Conservation (phyloP, 176 grass and related monocot genomes). For the Lolium rigidum region DNA sequence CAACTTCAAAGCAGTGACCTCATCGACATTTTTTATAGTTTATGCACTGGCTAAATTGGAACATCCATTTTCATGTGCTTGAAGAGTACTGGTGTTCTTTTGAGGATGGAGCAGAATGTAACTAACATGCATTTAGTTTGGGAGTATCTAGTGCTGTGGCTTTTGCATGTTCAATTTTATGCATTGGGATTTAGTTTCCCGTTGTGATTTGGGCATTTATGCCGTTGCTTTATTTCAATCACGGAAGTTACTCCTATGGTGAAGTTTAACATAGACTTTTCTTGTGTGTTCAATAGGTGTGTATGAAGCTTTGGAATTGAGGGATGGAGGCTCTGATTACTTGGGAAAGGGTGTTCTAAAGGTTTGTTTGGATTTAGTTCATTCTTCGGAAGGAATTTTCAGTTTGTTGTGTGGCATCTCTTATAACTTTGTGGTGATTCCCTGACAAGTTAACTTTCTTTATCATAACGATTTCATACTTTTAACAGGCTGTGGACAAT, state of each 20-base stretch:
- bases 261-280: not conserved
- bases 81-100: not conserved
- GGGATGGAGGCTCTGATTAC: conserved; percentile 93
- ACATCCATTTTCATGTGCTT: not conserved
- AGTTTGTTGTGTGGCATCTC: not conserved
- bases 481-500: conserved; percentile 73
- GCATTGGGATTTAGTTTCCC: not conserved
- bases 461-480: not conserved
- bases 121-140: not conserved
- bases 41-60: not conserved
- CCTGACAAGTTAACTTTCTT: not conserved
- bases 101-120: not conserved
- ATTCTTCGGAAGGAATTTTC: not conserved
- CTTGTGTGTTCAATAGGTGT: conserved; percentile 50
- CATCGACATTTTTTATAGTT: not conserved
- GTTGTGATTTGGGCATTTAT: not conserved
- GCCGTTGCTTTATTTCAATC: not conserved
- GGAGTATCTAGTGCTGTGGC: not conserved
- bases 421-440: not conserved
- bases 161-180: not conserved
- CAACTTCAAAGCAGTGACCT: not conserved
- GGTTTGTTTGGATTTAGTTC: conserved; percentile 43
- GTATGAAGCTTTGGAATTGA: conserved; percentile 89
- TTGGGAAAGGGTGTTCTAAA: conserved; percentile 88
- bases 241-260: not conserved